Conservation (phyloP, 2,329 filamentous ascomycete species). For the Didymosphaeria variabile region DNA sequence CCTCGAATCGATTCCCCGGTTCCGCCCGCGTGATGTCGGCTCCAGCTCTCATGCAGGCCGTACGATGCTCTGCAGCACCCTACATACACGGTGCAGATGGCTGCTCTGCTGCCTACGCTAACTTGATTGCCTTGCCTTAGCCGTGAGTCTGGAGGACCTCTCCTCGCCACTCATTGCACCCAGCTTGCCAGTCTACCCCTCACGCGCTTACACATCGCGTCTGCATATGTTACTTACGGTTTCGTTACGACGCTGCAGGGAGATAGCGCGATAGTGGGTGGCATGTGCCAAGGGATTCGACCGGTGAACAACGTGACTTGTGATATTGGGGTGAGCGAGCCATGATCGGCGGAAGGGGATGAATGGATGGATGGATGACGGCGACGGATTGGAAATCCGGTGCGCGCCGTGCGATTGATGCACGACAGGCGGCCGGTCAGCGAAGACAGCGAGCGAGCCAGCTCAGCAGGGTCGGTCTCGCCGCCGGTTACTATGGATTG, state of each 20-base stretch:
- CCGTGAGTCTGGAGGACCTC: neutral
- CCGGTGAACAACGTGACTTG: constrained; percentile 12
- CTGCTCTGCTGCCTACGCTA: neutral
- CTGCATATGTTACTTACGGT: constrained; percentile 2
- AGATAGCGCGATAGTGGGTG: neutral
- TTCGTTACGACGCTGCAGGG: neutral
- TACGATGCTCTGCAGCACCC: constrained; percentile 4
- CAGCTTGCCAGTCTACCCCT: neutral
- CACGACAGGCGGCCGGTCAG: neutral
- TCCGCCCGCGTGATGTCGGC: constrained; percentile 9
- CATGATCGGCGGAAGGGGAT: neutral
- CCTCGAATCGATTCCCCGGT: neutral
- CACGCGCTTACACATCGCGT: neutral
- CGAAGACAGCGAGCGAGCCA: neutral
- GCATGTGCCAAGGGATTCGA: constrained; percentile 1
- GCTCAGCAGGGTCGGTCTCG: neutral
- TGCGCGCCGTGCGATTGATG: neutral
- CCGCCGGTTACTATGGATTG: neutral
- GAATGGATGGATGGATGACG: neutral
- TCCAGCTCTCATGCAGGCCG: neutral
- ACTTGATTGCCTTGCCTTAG: constrained; percentile 7
- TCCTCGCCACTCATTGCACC: neutral
- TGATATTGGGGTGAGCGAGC: neutral
- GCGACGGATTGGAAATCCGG: neutral
- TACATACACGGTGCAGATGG: neutral